Percentiles rank a stretch among this genome's conserved stretches.
These are phyloP conservation scores for Asterochloris sp. DNA, from an alignment of 139 green algal species.

Conservation along the genomic window DNA sequence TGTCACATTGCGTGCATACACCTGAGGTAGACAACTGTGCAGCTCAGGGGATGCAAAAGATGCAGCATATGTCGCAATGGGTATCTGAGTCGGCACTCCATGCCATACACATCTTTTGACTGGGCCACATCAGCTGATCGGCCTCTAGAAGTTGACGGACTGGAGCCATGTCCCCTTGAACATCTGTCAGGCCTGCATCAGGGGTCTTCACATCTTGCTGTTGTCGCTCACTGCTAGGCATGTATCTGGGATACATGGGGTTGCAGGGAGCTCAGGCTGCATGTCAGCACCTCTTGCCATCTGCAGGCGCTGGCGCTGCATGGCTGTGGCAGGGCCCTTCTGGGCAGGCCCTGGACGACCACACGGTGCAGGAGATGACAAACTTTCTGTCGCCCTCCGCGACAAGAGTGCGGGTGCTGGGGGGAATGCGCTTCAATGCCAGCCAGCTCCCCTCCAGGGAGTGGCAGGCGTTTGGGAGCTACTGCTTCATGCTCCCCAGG, in stretches of 20 bases:
- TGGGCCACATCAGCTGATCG: no score
- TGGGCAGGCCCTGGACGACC: conserved; percentile 39
- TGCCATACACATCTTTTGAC: background rate
- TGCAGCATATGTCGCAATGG: background rate
- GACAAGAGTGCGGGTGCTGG: conserved; percentile 69
- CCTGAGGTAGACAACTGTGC: background rate
- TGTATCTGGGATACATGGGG: no score
- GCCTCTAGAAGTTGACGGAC: no score
- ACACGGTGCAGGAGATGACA: conserved; percentile 48
- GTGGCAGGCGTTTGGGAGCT: conserved; percentile 72
- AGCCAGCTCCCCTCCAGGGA: conserved; percentile 26
- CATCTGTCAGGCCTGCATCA: no score
- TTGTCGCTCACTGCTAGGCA: no score
- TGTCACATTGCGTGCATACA: background rate
- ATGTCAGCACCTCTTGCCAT: background rate
- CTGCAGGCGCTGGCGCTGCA: conserved; percentile 60
- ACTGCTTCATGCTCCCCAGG: conserved; percentile 76
- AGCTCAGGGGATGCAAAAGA: background rate
- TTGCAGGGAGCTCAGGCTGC: no score
- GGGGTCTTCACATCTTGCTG: no score
- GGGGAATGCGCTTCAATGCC: conserved; percentile 65
- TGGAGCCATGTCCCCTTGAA: no score
- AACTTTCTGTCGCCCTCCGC: conserved; percentile 57
- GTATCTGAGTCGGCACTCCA: background rate
- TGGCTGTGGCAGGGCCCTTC: conserved; percentile 71